These are phyloP conservation scores for Sporothrix protearum DNA, from an alignment of 2,329 filamentous ascomycete genomes.

Conservation along the genomic window DNA sequence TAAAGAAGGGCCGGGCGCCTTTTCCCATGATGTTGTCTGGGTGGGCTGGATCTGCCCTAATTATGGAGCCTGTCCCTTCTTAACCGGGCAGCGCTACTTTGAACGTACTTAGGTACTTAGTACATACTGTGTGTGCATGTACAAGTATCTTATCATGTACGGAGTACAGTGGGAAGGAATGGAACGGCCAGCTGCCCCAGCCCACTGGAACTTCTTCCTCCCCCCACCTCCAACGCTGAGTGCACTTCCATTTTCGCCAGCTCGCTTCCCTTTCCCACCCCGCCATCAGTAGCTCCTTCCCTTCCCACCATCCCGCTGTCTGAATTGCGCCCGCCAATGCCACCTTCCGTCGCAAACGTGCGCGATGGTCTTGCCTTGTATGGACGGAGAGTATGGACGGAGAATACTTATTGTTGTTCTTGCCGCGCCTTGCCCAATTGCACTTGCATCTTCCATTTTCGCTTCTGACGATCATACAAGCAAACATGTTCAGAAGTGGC, in stretches of 20 bases:
- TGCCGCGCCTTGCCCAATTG: not conserved
- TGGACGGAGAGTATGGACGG: not conserved
- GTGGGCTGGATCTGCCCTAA: slow-evolving; percentile 18
- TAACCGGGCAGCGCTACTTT: not conserved
- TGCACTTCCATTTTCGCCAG: too few species aligned
- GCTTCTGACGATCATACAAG: not conserved
- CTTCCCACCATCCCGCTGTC: not conserved
- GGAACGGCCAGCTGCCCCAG: not conserved
- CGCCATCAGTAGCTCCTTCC: slow-evolving; percentile 3
- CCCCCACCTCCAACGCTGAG: not conserved
- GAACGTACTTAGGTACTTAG: too few species aligned
- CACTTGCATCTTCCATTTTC: not conserved
- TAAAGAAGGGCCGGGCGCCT: slow-evolving; percentile 2
- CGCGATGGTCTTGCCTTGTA: not conserved
- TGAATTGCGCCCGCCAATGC: slow-evolving; percentile 2
- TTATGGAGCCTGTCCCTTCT: slow-evolving; percentile 18
- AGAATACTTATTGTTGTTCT: not conserved
- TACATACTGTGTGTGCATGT: too few species aligned
- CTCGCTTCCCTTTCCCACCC: slow-evolving; percentile 9
- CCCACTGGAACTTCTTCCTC: not conserved
- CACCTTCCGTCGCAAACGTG: slow-evolving; percentile 9
- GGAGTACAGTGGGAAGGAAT: not conserved
- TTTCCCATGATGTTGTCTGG: not conserved
- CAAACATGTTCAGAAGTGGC: not conserved
- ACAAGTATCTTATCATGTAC: too few species aligned